Evolutionary conservation across 495 filamentous ascomycete genomes (phyloP).

Genomic region (Podospora tetraspora): DNA sequence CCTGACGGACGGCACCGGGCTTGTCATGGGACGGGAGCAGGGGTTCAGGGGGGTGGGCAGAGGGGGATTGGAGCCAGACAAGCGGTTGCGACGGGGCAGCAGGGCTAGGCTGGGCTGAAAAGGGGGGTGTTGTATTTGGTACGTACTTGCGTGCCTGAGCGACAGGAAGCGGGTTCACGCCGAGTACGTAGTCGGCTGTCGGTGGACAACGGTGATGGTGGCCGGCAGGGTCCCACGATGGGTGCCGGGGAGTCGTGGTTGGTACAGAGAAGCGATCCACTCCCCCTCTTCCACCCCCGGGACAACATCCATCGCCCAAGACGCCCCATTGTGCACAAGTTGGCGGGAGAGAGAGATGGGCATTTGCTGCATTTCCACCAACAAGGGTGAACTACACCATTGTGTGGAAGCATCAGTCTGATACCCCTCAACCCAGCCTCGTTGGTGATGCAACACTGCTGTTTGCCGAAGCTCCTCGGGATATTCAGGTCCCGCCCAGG

Average conservation of each 20-base stretch:
- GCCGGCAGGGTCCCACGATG: not conserved
- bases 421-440: conserved; percentile 17
- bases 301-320: not conserved
- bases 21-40: conserved; percentile 1
- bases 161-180: not conserved
- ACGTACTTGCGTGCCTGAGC: not conserved
- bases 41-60: not conserved
- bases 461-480: not conserved
- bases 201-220: not conserved
- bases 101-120: conserved; percentile 8
- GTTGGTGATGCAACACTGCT: conserved; percentile 19
- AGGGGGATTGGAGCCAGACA: not conserved
- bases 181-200: not conserved
- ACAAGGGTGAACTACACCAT: not conserved
- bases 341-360: not conserved
- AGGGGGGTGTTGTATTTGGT: conserved; percentile 3
- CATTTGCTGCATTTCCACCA: not conserved
- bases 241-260: not conserved
- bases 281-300: not conserved
- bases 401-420: not conserved
- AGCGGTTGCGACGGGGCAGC: not conserved
- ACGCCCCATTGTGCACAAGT: not conserved
- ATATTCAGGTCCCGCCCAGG: not conserved
- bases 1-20: not conserved
- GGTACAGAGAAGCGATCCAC: not conserved